phyloP scores from a whole-genome alignment of 2,329 filamentous ascomycete species.

The Pseudogymnoascus sp. region DNA sequence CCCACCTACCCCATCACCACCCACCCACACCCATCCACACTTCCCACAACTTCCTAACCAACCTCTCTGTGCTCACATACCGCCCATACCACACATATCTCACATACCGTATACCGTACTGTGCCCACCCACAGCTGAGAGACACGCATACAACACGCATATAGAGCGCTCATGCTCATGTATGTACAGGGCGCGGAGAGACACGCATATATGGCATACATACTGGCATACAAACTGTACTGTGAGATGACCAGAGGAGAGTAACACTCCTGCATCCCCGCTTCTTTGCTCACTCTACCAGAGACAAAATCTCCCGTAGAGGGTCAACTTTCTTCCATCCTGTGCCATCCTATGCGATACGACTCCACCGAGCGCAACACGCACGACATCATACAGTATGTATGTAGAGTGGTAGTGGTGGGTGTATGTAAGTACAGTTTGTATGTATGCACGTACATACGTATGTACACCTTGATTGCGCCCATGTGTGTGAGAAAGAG shows the following conservation, averaged over 20 bases:
- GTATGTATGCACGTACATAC: background rate
- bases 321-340: background rate
- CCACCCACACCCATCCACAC: background rate
- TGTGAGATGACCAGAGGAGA: no score
- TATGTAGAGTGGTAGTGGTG: background rate
- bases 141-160: background rate
- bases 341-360: background rate
- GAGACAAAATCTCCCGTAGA: background rate
- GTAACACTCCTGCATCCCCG: background rate
- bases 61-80: background rate
- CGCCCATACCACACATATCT: no score
- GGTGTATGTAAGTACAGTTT: background rate
- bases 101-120: background rate
- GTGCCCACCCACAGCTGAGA: background rate
- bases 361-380: background rate
- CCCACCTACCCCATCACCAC: background rate
- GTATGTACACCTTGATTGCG: background rate
- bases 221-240: no score
- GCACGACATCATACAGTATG: background rate
- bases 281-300: background rate
- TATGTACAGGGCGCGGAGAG: background rate
- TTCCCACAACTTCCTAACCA: background rate
- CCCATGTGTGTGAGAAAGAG: background rate
- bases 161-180: background rate
- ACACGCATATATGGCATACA: background rate